Base-by-base conservation (phyloP, 768 basidiomycete species). In the Hirschioporus abietinus region DNA sequence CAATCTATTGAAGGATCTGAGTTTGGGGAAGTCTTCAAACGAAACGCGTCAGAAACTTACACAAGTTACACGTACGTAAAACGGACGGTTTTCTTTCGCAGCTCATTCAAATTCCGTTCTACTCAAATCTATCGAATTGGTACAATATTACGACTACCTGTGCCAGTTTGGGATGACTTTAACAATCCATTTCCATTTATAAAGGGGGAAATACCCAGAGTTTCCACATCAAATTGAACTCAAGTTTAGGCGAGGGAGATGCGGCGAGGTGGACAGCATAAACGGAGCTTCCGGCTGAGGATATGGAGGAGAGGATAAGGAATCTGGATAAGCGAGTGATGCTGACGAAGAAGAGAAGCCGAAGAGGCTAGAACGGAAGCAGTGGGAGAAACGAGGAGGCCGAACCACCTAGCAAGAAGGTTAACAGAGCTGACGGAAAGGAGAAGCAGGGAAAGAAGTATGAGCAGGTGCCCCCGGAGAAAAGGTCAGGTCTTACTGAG, bases 21-120 rank as follows among this genome's bases (percentile, higher is more conserved):
- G 98, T 76, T 85, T 82, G 61, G 95, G 98, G 72, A 84, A 99
- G 70, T 89, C 89, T 3, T 95, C 95, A 12, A 96, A 96, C 1
- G 97, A 97, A 76, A 92, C 97, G 89, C 92, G 95, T 76, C 92
- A 95, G 78, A 94, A 95, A 65, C 88, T n/a, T n/a, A 86, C 69
- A 96, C 97, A 15, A 97, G 95, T 7, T 93, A 91, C 85, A 88
- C 89, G 93, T 96, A 80, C 64, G 94, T 85, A n/a, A n/a, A n/a
- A n/a, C n/a, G n/a, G n/a, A n/a, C n/a, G n/a, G n/a, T n/a, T n/a
- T n/a, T n/a, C n/a, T n/a, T n/a, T n/a, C n/a, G n/a, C n/a, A n/a
- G n/a, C n/a, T n/a, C n/a, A n/a, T n/a, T n/a, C n/a, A n/a, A n/a
- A n/a, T 58, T n/a, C 7, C 59, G 65, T 10, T 58, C 60, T 63